phyloP scores from a whole-genome alignment of 2,329 filamentous ascomycete genomes.

The Ophiostoma tasmaniense region DNA sequence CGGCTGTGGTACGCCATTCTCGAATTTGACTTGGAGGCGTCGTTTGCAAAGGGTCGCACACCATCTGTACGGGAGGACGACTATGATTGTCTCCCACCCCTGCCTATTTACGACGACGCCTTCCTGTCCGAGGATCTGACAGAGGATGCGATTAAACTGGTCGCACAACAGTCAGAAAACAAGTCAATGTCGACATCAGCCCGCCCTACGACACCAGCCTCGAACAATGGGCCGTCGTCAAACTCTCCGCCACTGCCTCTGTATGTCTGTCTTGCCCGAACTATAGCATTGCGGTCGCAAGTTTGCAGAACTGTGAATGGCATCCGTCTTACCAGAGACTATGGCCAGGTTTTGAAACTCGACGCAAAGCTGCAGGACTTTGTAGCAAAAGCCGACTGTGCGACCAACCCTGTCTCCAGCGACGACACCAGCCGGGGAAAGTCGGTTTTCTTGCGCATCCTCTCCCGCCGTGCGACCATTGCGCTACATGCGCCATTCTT shows the following conservation, averaged over 20 bases:
- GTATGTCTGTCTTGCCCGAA: background rate
- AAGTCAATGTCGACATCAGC: background rate
- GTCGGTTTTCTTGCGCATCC: background rate
- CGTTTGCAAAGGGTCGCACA: background rate
- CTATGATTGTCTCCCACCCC: background rate
- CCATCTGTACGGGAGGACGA: slow-evolving; percentile 2
- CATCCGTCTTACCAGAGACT: background rate
- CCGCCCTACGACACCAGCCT: background rate
- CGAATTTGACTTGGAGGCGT: background rate
- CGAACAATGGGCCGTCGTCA: background rate
- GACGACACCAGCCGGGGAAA: background rate
- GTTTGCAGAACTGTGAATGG: slow-evolving; percentile 1
- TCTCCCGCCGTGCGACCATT: background rate
- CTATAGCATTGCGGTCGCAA: background rate
- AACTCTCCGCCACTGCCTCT: background rate
- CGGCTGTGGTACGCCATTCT: slow-evolving; percentile 3
- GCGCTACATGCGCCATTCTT: background rate
- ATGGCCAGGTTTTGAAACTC: background rate
- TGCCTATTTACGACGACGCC: background rate
- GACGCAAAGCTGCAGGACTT: background rate
- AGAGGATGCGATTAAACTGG: background rate
- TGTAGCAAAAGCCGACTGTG: background rate
- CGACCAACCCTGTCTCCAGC: background rate
- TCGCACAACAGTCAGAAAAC: background rate
- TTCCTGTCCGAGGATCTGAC: background rate